These are phyloP conservation scores for Avena eriantha DNA, from an alignment of 176 grass and related monocot species.

Conservation along the genomic window DNA sequence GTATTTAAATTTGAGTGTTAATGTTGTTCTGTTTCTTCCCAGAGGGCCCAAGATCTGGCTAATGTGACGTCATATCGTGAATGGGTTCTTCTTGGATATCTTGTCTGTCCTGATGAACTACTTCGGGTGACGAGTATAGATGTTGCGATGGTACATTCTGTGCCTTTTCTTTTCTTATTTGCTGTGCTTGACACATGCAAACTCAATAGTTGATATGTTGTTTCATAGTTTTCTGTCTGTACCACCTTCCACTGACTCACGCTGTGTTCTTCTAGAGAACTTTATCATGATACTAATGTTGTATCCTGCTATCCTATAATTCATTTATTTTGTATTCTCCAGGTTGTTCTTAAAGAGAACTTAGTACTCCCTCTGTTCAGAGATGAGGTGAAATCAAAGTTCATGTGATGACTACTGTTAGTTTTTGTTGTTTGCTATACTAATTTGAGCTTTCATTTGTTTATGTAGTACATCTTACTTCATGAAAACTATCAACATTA, in stretches of 20 bases:
- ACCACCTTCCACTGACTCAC: not conserved
- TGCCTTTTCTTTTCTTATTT: slow-evolving; percentile 36
- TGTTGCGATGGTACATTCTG: slow-evolving; percentile 80
- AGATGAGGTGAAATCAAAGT: slow-evolving; percentile 82
- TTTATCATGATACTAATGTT: slow-evolving; percentile 33
- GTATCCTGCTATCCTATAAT: slow-evolving; percentile 28
- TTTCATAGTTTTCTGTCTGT: slow-evolving; percentile 14
- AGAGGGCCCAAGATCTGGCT: slow-evolving; percentile 99
- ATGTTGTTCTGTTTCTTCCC: slow-evolving; percentile 46
- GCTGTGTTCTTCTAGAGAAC: slow-evolving; percentile 30
- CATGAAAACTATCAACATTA: slow-evolving; percentile 97
- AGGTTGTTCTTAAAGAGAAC: slow-evolving; percentile 99
- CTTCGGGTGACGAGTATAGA: slow-evolving; percentile 97
- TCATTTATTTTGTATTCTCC: slow-evolving; percentile 41
- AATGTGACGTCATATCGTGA: slow-evolving; percentile 97
- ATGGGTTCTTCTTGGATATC: slow-evolving; percentile 96
- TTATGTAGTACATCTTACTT: slow-evolving; percentile 77
- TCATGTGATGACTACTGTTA: slow-evolving; percentile 28
- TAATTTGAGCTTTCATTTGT: slow-evolving; percentile 43
- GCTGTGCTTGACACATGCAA: not conserved
- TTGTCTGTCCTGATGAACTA: slow-evolving; percentile 98
- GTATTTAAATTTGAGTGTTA: slow-evolving; percentile 22
- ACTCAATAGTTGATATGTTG: slow-evolving; percentile 9
- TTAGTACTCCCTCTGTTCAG: slow-evolving; percentile 92
- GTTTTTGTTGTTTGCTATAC: slow-evolving; percentile 33